Evolutionary conservation across 2,329 filamentous ascomycete species (phyloP), one percentile per base, ranked within the genome.

Genomic region (Domatiomyces globalis): DNA sequence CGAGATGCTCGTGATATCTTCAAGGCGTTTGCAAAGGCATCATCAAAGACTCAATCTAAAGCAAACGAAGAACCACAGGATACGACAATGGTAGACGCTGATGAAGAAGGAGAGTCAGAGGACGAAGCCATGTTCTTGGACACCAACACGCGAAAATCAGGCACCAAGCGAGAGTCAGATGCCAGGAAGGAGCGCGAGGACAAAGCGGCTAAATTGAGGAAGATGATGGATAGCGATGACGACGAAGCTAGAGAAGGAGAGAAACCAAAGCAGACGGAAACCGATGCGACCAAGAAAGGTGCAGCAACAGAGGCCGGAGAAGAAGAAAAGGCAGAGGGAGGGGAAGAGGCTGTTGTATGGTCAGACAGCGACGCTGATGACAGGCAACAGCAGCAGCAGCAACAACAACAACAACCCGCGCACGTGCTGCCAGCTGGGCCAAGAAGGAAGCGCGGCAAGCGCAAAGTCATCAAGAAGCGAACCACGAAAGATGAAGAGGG

Each of bases 401-500:
- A 51, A 19, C 62, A 63, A 43, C 56, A 59, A 20, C 43, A 67
- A 9, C 68, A 66, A 49, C 65, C 67, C 53, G 60, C 67, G 2
- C 66, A 69, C 19, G 64, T 68, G 27, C 64, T 64, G 3, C 45
- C 60, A 67, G 9, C 66, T 72, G 53, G 66, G 67, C 79, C 76
- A 51, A 85, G 84, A 0, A 78, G 87, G 42, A 76, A 85, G 53
- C 79, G 88, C 56, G 87, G 87, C 29, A 83, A 79, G 64, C 78
- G 89, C 59, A 80, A 83, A 60, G 79, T 95, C 6, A 87, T 85
- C 79, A 88, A 86, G 69, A 95, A 94, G 74, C 85, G 84, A 71
- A 88, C 84, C 45, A 77, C 84, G 51, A 83, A 88, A 65, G 89
- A 95, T 58, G 87, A 89, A 48, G 84, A 95, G 57, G 89, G 89